Evolutionary conservation across 805 yeast genomes (phyloP).

Genomic region (Candida sanyiensis): DNA sequence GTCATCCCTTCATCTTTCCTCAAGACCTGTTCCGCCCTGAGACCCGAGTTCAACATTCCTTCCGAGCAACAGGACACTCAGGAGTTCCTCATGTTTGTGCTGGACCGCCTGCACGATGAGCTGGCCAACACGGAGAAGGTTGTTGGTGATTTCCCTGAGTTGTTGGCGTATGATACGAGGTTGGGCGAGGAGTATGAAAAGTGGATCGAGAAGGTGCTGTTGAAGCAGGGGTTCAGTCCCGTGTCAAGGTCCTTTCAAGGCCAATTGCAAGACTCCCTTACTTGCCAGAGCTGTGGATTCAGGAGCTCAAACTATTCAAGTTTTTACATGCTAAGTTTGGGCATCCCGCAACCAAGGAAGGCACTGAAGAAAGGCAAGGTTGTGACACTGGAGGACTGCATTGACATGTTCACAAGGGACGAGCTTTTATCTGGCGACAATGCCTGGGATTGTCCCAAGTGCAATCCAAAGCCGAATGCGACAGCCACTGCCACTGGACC

Average conservation of each 20-base stretch:
- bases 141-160: slow-evolving; percentile 33
- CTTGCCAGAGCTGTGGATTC: slow-evolving; percentile 60
- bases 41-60: slow-evolving; percentile 67
- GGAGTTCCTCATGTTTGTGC: slow-evolving; percentile 60
- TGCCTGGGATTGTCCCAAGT: slow-evolving; percentile 82
- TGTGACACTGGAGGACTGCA: slow-evolving; percentile 55
- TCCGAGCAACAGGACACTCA: slow-evolving; percentile 79
- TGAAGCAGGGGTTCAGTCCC: slow-evolving; percentile 62
- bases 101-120: slow-evolving; percentile 69
- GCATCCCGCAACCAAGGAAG: slow-evolving; percentile 40
- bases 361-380: slow-evolving; percentile 23
- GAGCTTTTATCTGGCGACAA: slow-evolving; percentile 67
- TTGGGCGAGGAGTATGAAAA: slow-evolving; percentile 46
- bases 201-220: slow-evolving; percentile 52
- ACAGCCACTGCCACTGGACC: background rate
- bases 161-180: slow-evolving; percentile 29
- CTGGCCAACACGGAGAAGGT: slow-evolving; percentile 36
- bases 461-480: slow-evolving; percentile 31
- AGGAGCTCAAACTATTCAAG: slow-evolving; percentile 55
- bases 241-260: slow-evolving; percentile 66
- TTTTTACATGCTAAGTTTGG: slow-evolving; percentile 57
- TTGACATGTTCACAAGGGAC: slow-evolving; percentile 52
- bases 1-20: slow-evolving; percentile 64
- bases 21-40: slow-evolving; percentile 41
- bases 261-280: slow-evolving; percentile 58